These are phyloP conservation scores for Trypanosoma conorhini DNA, from an alignment of 208 protist genomes.

Conservation along the genomic window DNA sequence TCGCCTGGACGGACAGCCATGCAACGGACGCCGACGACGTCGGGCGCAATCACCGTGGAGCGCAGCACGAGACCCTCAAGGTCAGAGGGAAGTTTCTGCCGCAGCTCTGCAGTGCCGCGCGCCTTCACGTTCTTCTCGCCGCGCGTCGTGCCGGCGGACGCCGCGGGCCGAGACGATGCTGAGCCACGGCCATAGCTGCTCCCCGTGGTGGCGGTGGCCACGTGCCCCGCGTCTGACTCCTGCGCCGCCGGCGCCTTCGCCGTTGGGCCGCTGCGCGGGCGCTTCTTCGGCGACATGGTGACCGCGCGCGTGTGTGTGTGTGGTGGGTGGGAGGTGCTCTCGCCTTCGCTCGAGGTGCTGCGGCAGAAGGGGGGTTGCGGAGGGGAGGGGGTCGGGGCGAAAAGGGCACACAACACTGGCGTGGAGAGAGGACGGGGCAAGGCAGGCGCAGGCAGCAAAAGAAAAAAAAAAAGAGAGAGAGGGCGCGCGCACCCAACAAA, in stretches of 20 bases:
- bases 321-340: neutral
- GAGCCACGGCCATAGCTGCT: neutral
- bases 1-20: conserved; percentile 58
- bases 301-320: neutral
- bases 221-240: neutral
- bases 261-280: conserved; percentile 10
- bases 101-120: neutral
- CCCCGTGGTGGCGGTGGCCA: neutral
- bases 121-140: neutral
- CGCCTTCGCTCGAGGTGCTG: conserved; percentile 3
- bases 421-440: neutral
- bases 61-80: conserved; percentile 45
- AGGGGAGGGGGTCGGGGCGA: too few species aligned
- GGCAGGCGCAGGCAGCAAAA: conserved; percentile 14
- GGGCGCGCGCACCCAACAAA: too few species aligned
- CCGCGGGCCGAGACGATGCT: neutral
- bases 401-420: conserved; percentile 4
- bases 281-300: conserved; percentile 9
- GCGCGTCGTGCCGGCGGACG: neutral
- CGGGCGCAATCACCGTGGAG: conserved; percentile 82
- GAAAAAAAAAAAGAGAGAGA: conserved; percentile 15
- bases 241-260: neutral
- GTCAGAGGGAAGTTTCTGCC: conserved; percentile 18
- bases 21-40: conserved; percentile 78
- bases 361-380: neutral